These are phyloP conservation scores for Claviceps paspali DNA, from an alignment of 2,329 filamentous ascomycete genomes.

Conservation along the genomic window DNA sequence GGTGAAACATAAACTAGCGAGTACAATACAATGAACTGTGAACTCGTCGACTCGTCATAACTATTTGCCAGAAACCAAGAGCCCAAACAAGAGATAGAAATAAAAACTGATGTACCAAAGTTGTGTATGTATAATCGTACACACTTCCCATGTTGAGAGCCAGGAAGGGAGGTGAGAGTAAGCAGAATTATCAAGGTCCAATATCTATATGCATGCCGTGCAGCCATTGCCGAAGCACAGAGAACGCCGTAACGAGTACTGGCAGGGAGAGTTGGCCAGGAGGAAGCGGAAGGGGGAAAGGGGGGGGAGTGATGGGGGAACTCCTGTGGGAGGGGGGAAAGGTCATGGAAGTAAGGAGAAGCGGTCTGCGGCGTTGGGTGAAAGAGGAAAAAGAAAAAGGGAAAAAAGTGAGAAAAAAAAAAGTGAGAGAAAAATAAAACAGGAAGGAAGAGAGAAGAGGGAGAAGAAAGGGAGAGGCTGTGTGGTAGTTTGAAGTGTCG, in stretches of 20 bases:
- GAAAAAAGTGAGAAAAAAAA: neutral
- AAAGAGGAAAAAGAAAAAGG: too few relatives aligned
- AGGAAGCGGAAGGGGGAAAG: neutral
- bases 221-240: neutral
- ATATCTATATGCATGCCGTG: slow-evolving; percentile 3
- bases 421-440: neutral
- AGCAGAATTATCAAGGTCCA: slow-evolving; percentile 1
- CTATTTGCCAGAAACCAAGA: neutral
- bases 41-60: too few relatives aligned
- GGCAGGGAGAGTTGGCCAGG: neutral
- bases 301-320: neutral
- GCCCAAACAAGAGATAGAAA: neutral
- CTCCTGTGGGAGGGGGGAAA: neutral
- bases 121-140: slow-evolving; percentile 1
- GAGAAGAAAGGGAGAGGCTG: too few relatives aligned
- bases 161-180: neutral
- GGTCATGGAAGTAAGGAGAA: neutral
- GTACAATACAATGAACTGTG: too few relatives aligned
- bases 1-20: too few relatives aligned
- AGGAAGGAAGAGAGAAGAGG: neutral
- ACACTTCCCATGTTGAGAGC: neutral
- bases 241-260: neutral
- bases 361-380: neutral
- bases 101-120: neutral
- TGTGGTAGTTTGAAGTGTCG: too few relatives aligned